These are phyloP conservation scores for Schwanniomyces etchellsii DNA, from an alignment of 1,139 yeast genomes.

Conservation along the genomic window DNA sequence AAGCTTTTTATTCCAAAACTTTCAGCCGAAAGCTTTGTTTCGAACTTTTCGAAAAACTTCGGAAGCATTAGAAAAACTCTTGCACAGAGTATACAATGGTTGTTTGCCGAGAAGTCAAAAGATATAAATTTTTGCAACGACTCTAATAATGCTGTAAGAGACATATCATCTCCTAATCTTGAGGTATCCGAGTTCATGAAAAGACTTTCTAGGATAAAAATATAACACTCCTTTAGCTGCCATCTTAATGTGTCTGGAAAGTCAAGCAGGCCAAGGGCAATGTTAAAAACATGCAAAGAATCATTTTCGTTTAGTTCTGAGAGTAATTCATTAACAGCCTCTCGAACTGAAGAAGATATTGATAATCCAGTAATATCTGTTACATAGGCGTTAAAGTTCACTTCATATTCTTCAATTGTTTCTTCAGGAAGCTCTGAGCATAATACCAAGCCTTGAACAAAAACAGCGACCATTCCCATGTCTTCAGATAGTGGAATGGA, in stretches of 20 bases:
- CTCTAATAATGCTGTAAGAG: constrained; percentile 18
- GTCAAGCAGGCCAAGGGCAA: constrained; percentile 13
- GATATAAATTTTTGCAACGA: constrained; percentile 15
- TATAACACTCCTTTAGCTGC: constrained; percentile 32
- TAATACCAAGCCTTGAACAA: constrained; percentile 18
- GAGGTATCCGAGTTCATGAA: constrained; percentile 41
- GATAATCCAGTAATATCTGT: constrained; percentile 68
- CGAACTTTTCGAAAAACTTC: constrained; percentile 49
- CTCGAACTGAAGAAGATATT: constrained; percentile 44
- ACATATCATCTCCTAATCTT: constrained; percentile 13
- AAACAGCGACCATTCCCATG: constrained; percentile 8
- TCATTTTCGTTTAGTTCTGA: constrained; percentile 38
- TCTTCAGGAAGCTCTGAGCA: constrained; percentile 22
- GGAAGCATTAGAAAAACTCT: constrained; percentile 51
- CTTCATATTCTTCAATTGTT: constrained; percentile 27
- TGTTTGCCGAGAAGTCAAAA: constrained; percentile 7
- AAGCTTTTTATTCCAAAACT: constrained; percentile 35
- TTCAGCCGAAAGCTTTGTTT: constrained; percentile 24
- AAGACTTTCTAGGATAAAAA: constrained; percentile 35
- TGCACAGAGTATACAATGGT: constrained; percentile 31
- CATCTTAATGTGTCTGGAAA: constrained; percentile 10
- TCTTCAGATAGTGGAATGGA: constrained; percentile 13
- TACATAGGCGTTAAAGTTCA: constrained; percentile 64
- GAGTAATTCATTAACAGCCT: constrained; percentile 46
- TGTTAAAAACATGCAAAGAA: constrained; percentile 21